Evolutionary conservation across 2,329 filamentous ascomycete genomes (phyloP).

Genomic region (Blumeriella jaapii): DNA sequence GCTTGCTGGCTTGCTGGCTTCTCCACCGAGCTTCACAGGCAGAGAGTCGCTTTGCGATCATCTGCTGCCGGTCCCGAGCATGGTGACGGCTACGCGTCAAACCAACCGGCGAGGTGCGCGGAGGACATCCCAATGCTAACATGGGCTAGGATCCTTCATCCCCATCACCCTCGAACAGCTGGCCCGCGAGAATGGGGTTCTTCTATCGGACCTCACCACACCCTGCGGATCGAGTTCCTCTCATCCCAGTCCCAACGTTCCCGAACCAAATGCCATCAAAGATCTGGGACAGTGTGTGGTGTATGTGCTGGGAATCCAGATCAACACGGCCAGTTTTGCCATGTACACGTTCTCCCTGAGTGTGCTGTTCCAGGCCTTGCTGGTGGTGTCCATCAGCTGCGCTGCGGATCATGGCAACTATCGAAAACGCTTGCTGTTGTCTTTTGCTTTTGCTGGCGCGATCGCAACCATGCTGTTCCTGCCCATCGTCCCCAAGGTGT

Average conservation of each 20-base stretch:
- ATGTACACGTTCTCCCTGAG: conserved; percentile 97
- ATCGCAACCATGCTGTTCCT: conserved; percentile 82
- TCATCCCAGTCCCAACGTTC: conserved; percentile 12
- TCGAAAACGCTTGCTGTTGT: conserved; percentile 75
- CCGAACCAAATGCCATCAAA: conserved; percentile 21
- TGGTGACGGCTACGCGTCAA: too few relatives aligned
- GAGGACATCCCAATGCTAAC: conserved; percentile 11
- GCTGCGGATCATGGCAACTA: conserved; percentile 90
- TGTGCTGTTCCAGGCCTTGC: conserved; percentile 74
- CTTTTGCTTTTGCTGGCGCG: conserved; percentile 76
- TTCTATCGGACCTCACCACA: conserved; percentile 63
- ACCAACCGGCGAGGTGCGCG: too few relatives aligned
- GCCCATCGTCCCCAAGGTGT: conserved; percentile 61
- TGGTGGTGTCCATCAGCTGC: conserved; percentile 93
- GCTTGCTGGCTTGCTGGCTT: neutral
- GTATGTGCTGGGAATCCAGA: conserved; percentile 66
- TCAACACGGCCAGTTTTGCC: conserved; percentile 94
- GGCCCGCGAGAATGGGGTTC: conserved; percentile 80
- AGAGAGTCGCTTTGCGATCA: neutral
- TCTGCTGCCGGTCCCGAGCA: neutral
- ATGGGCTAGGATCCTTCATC: conserved; percentile 68
- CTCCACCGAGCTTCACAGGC: neutral
- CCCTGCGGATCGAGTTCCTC: conserved; percentile 47
- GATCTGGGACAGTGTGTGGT: conserved; percentile 66
- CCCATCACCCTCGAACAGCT: conserved; percentile 91